These are phyloP conservation scores for Xylaria sp. DNA, from an alignment of 2,329 filamentous ascomycete genomes.

Conservation along the genomic window DNA sequence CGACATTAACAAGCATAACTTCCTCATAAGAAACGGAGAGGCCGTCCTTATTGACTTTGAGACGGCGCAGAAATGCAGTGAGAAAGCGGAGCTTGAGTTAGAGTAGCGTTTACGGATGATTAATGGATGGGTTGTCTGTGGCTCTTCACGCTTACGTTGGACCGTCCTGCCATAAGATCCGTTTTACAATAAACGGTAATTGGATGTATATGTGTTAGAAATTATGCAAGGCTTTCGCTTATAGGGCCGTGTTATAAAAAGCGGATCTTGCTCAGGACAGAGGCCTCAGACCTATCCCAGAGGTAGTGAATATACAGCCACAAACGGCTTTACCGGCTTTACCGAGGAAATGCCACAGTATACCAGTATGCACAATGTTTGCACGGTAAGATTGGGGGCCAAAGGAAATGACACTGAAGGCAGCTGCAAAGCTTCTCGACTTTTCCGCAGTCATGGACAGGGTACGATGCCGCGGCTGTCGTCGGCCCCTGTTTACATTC, in stretches of 20 bases:
- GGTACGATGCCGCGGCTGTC: background rate
- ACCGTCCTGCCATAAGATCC: no score
- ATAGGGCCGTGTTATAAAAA: no score
- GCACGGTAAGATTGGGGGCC: conserved; percentile 27
- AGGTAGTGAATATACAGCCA: conserved; percentile 7
- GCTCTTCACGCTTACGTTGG: no score
- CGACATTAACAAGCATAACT: conserved; percentile 49
- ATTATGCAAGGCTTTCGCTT: no score
- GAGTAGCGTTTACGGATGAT: no score
- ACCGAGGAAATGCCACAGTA: no score
- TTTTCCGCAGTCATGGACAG: background rate
- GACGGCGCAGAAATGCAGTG: conserved; percentile 20
- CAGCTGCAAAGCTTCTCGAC: background rate
- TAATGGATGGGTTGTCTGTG: no score
- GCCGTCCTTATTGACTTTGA: conserved; percentile 50
- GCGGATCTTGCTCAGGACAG: no score
- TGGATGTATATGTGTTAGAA: no score
- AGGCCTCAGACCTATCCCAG: no score
- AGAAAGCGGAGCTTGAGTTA: conserved; percentile 22
- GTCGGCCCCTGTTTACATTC: background rate
- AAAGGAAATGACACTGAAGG: background rate
- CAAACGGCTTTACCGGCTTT: conserved; percentile 23
- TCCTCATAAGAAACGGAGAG: conserved; percentile 44
- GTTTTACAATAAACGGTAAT: no score
- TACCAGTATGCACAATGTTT: background rate